These are phyloP conservation scores for Paramecium biaurelia DNA, from an alignment of 73 alveolate genomes.

Conservation along the genomic window DNA sequence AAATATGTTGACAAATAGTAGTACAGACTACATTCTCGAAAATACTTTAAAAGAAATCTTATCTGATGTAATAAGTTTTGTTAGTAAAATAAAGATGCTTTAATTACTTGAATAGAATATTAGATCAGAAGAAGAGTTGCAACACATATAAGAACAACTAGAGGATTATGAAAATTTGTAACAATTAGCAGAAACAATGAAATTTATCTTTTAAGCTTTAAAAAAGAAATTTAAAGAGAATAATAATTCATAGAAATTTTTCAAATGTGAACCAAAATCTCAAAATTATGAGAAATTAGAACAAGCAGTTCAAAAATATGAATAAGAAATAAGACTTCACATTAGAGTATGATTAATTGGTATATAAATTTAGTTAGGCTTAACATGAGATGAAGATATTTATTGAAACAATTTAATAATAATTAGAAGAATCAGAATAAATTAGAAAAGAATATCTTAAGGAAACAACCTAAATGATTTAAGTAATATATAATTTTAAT, in stretches of 20 bases:
- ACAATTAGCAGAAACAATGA: background rate
- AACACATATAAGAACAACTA: background rate
- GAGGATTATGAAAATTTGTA: background rate
- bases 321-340: slow-evolving; percentile 12
- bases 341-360: background rate
- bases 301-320: background rate
- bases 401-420: background rate
- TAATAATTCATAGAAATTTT: background rate
- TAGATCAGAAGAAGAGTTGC: background rate
- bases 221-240: background rate
- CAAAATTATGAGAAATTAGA: slow-evolving; percentile 3
- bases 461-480: background rate
- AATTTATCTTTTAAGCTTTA: background rate
- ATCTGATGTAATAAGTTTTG: background rate
- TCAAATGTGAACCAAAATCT: slow-evolving; percentile 9
- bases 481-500: background rate
- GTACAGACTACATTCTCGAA: background rate
- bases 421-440: slow-evolving; percentile 40
- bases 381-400: background rate
- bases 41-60: background rate
- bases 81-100: background rate
- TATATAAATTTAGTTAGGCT: slow-evolving; percentile 22
- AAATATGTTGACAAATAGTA: background rate
- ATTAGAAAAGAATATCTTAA: background rate
- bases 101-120: background rate